These are phyloP conservation scores for Podila minutissima DNA, from an alignment of 192 early-diverging fungal species.

Conservation along the genomic window DNA sequence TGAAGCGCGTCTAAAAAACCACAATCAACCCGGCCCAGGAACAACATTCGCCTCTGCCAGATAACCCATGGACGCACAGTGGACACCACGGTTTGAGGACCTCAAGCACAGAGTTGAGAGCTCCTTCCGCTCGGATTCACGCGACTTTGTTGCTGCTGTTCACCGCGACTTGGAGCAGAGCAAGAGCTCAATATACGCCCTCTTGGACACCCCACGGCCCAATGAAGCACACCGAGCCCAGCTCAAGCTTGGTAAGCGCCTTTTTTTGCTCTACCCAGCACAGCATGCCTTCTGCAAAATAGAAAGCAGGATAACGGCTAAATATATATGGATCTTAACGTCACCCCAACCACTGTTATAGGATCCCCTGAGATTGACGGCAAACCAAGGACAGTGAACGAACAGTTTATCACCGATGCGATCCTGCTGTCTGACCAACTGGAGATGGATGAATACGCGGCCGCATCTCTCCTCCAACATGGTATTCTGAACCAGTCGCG, in stretches of 20 bases:
- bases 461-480: conserved; percentile 70
- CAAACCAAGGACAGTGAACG: conserved; percentile 68
- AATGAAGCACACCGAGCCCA: conserved; percentile 43
- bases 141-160: conserved; percentile 31
- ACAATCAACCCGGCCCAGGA: not conserved
- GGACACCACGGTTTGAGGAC: conserved; percentile 40
- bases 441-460: conserved; percentile 80
- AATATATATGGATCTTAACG: too few species aligned
- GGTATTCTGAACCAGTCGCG: conserved; percentile 60
- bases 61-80: conserved; percentile 30
- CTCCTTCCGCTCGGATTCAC: conserved; percentile 28
- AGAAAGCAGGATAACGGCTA: too few species aligned
- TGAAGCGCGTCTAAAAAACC: not conserved
- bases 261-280: not conserved
- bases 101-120: conserved; percentile 15
- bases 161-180: conserved; percentile 25
- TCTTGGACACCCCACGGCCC: conserved; percentile 18
- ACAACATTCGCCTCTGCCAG: not conserved
- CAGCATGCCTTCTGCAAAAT: not conserved
- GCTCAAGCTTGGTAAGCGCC: conserved; percentile 40
- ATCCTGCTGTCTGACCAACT: conserved; percentile 83
- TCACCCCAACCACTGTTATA: not conserved
- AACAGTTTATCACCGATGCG: conserved; percentile 71
- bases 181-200: conserved; percentile 16
- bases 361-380: conserved; percentile 68